phyloP scores from a whole-genome alignment of 352 stramenopile genomes.

The Salisapilia sapeloensis region DNA sequence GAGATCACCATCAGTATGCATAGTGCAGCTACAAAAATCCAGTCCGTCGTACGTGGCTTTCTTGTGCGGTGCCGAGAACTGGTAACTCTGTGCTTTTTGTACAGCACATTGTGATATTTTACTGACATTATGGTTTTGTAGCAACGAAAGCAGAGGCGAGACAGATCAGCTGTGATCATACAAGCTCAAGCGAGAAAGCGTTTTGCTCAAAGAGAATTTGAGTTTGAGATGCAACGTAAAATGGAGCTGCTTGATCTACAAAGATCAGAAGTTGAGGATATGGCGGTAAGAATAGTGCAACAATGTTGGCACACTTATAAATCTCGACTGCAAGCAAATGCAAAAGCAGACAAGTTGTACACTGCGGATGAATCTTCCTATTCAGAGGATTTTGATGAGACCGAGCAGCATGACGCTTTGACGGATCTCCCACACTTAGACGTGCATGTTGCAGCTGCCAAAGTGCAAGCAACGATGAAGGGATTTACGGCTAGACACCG shows the following conservation, averaged over 20 bases:
- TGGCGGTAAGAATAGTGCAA: conserved; percentile 23
- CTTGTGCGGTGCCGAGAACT: conserved; percentile 10
- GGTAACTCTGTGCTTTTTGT: conserved; percentile 3
- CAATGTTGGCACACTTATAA: neutral
- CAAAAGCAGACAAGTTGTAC: too few species aligned
- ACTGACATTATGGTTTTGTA: too few species aligned
- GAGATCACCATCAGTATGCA: too few species aligned
- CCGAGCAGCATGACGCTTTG: conserved; percentile 2
- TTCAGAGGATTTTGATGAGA: neutral
- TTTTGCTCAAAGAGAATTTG: neutral
- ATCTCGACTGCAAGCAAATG: too few species aligned
- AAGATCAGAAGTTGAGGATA: conserved; percentile 17
- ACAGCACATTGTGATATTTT: neutral
- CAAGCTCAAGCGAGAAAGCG: conserved; percentile 3
- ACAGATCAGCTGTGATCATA: conserved; percentile 7
- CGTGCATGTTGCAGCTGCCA: conserved; percentile 8
- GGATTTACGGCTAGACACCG: conserved; percentile 7
- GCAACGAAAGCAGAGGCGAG: conserved; percentile 4
- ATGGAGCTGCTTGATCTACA: conserved; percentile 7
- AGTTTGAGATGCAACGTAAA: conserved; percentile 2
- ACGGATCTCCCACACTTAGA: neutral
- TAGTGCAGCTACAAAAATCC: conserved; percentile 10
- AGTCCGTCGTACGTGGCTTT: conserved; percentile 14
- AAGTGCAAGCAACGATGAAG: conserved; percentile 20
- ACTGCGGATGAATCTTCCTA: conserved; percentile 8